Base-by-base conservation (phyloP, 2,329 filamentous ascomycete genomes). In the Fusarium solani-melongenae region DNA sequence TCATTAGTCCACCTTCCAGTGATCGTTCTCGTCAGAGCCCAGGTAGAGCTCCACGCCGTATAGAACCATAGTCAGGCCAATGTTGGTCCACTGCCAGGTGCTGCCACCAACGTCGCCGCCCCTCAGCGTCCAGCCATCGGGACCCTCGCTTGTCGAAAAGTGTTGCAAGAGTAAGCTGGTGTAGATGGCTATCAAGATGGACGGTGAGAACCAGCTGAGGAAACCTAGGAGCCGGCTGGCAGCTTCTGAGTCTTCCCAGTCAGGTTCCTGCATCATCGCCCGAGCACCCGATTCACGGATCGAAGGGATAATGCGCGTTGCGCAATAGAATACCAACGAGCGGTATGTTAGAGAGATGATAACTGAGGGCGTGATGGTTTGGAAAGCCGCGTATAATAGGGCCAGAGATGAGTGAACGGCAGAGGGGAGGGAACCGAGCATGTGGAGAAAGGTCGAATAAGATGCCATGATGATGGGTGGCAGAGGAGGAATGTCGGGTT, bases 401-500 rank as follows among this genome's bases (percentile, higher is more conserved):
- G 92, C 94, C 78, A 97, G 92, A 0, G 92, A 93, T 0, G 94
- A 95, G 82, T 94, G 93, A 5, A 97, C 91, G 31, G 93, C 95
- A 4, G 90, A 92, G 4, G 94, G 96, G n/a, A 98, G 87, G 5
- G 92, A 92, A 64, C 94, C 93, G 39, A 98, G 86, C 55, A 95
- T 90, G 76, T 97, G 94, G 55, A 98, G 87, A 49, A 98, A 86
- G 1, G 96, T 98, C 29, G 95, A 96, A 83, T 98, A 98, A 8
- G 95, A 98, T 6, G 96, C 96, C 96, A 98, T 98, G 82, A 99
- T 96, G 73, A 98, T 95, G 1, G 96, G 96, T 15, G 96, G 96
- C 49, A 99, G 88, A n/a, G 96, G 96, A 41, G 96, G 96, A 70
- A 98, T 96, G 29, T 97, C 95, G n/a, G 93, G 91, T 69, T 97